phyloP scores from a whole-genome alignment of 768 basidiomycete species.

The Collybiopsis luxurians region DNA sequence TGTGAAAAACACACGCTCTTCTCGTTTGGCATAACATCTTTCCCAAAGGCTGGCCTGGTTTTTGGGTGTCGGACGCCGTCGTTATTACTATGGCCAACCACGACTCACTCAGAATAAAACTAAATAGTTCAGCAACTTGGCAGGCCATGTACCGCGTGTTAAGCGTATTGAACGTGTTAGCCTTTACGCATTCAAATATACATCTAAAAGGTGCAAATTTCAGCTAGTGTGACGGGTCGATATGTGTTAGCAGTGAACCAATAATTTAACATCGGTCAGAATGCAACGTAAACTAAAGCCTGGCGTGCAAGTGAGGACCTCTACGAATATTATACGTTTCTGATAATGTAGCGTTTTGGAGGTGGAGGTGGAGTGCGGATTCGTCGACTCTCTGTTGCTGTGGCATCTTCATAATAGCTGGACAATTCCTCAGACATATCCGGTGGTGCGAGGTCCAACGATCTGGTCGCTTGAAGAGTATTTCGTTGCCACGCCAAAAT shows the following conservation, averaged over 20 bases:
- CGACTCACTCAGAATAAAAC: slow-evolving; percentile 1
- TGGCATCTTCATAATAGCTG: slow-evolving; percentile 30
- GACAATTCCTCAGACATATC: slow-evolving; percentile 28
- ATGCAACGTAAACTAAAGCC: no score
- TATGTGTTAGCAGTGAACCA: no score
- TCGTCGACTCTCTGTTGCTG: slow-evolving; percentile 16
- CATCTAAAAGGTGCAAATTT: not conserved
- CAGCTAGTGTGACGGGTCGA: no score
- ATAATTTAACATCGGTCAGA: no score
- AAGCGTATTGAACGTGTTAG: not conserved
- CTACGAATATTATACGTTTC: slow-evolving; percentile 28
- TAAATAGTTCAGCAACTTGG: not conserved
- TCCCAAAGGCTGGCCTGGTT: slow-evolving; percentile 53
- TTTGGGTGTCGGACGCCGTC: slow-evolving; percentile 44
- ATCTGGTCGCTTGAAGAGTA: slow-evolving; percentile 23
- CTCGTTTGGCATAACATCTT: not conserved
- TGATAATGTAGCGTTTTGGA: slow-evolving; percentile 28
- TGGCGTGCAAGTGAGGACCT: no score
- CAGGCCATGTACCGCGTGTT: not conserved
- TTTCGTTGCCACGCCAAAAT: slow-evolving; percentile 28
- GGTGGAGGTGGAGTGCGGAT: slow-evolving; percentile 19
- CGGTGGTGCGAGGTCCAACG: slow-evolving; percentile 16
- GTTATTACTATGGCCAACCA: slow-evolving; percentile 35
- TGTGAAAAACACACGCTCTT: not conserved
- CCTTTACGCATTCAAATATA: not conserved